These are phyloP conservation scores for Starmerella apis DNA, from an alignment of 805 yeast genomes.

Conservation along the genomic window DNA sequence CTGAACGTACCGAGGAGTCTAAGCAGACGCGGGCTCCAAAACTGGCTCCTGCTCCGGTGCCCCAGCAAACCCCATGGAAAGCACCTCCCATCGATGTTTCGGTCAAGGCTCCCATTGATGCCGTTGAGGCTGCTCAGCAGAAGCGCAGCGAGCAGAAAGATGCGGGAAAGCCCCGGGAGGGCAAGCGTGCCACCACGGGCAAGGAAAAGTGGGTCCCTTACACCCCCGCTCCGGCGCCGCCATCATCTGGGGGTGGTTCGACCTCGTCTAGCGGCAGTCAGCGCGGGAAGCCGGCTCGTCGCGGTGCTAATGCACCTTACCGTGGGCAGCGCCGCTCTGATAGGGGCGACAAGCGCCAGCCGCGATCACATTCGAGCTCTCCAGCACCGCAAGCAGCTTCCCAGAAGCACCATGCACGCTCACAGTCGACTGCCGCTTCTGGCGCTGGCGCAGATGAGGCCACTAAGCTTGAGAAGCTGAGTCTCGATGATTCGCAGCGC, in stretches of 20 bases:
- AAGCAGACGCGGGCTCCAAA: slow-evolving; percentile 20
- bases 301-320: slow-evolving; percentile 7
- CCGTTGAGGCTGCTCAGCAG: slow-evolving; percentile 16
- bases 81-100: slow-evolving; percentile 21
- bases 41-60: slow-evolving; percentile 58
- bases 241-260: neutral
- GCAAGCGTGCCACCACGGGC: slow-evolving; percentile 31
- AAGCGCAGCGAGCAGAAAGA: slow-evolving; percentile 12
- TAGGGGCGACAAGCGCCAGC: slow-evolving; percentile 14
- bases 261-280: slow-evolving; percentile 6
- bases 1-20: slow-evolving; percentile 2
- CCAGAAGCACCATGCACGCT: slow-evolving; percentile 14
- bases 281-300: slow-evolving; percentile 11
- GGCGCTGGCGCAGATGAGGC: slow-evolving; percentile 2
- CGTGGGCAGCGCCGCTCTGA: slow-evolving; percentile 6
- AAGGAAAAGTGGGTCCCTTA: slow-evolving; percentile 42
- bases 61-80: slow-evolving; percentile 55
- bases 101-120: slow-evolving; percentile 14
- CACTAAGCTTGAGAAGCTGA: slow-evolving; percentile 4
- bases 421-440: slow-evolving; percentile 9
- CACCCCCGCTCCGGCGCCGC: slow-evolving; percentile 22
- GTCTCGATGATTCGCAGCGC: slow-evolving; percentile 3
- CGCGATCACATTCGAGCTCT: slow-evolving; percentile 8
- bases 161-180: slow-evolving; percentile 5
- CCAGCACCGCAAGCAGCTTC: slow-evolving; percentile 6